Evolutionary conservation across 2,329 filamentous ascomycete species (phyloP).

Genomic region (Penicillium brevicompactum): DNA sequence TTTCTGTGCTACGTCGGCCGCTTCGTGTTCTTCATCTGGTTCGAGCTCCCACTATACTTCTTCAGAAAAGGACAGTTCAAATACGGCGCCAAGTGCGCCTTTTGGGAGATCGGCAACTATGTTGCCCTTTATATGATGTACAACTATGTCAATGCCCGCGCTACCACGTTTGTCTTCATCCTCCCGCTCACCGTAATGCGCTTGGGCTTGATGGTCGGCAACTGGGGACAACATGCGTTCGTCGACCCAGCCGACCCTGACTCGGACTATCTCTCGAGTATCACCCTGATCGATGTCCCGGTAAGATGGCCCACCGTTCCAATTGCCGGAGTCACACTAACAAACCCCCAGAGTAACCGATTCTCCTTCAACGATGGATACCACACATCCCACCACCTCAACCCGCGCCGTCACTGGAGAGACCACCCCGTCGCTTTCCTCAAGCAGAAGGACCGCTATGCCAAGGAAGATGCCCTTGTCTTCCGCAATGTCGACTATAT

Average conservation of each 20-base stretch:
- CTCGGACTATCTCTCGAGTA: slow-evolving; percentile 77
- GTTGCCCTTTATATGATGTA: slow-evolving; percentile 55
- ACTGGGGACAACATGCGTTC: slow-evolving; percentile 83
- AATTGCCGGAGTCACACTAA: slow-evolving; percentile 2
- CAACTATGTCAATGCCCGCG: slow-evolving; percentile 51
- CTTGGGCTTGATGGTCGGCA: slow-evolving; percentile 75
- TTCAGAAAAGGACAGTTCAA: slow-evolving; percentile 59
- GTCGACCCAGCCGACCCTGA: slow-evolving; percentile 74
- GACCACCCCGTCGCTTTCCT: slow-evolving; percentile 76
- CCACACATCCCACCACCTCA: slow-evolving; percentile 79
- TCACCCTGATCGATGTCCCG: slow-evolving; percentile 76
- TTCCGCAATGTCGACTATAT: slow-evolving; percentile 83
- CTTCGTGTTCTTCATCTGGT: slow-evolving; percentile 73
- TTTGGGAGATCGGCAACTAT: slow-evolving; percentile 65
- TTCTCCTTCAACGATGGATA: slow-evolving; percentile 55
- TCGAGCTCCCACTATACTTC: slow-evolving; percentile 76
- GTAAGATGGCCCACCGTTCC: slow-evolving; percentile 54
- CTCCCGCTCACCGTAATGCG: slow-evolving; percentile 68
- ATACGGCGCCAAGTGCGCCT: slow-evolving; percentile 58
- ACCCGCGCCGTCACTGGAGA: slow-evolving; percentile 77
- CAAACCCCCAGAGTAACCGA: slow-evolving; percentile 66
- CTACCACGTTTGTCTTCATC: slow-evolving; percentile 66
- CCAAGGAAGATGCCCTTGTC: slow-evolving; percentile 68
- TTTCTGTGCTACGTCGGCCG: slow-evolving; percentile 73
- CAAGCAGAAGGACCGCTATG: slow-evolving; percentile 67